Evolutionary conservation across 176 grass and related monocot species (phyloP).

Genomic region (Oryza longistaminata): DNA sequence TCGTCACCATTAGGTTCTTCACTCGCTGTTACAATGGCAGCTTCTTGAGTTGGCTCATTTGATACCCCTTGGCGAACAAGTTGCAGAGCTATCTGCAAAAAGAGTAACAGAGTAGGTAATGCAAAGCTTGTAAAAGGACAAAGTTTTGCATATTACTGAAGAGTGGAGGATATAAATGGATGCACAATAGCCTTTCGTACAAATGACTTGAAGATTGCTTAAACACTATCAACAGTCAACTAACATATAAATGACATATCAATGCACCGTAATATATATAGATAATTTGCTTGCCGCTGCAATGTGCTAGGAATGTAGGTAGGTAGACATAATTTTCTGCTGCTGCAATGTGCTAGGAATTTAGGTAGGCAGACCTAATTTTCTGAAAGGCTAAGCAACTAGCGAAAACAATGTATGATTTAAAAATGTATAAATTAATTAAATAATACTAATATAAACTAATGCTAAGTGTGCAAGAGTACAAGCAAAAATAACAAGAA

Average conservation of each 20-base stretch:
- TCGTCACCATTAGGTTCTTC: constrained; percentile 42
- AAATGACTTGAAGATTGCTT: constrained; percentile 26
- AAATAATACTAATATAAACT: constrained; percentile 13
- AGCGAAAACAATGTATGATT: background rate
- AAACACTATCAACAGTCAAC: constrained; percentile 8
- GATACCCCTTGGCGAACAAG: constrained; percentile 77
- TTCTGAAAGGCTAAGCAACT: background rate
- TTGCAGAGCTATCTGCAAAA: constrained; percentile 75
- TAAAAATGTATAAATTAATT: background rate
- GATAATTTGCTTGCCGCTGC: background rate
- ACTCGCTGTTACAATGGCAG: constrained; percentile 23
- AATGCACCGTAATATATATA: constrained; percentile 12
- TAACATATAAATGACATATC: background rate
- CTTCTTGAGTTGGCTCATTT: constrained; percentile 49
- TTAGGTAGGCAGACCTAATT: background rate
- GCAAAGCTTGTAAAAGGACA: constrained; percentile 23
- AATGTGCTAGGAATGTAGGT: background rate
- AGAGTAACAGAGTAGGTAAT: constrained; percentile 23
- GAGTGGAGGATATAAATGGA: constrained; percentile 11
- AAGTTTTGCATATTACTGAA: constrained; percentile 9
- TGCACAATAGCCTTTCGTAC: constrained; percentile 8
- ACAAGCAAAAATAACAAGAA: background rate
- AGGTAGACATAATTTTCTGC: background rate
- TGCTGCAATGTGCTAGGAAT: background rate
- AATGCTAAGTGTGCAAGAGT: background rate